Base-by-base conservation (phyloP, 192 early-diverging fungal species). In the Dimargaris xerosporica region DNA sequence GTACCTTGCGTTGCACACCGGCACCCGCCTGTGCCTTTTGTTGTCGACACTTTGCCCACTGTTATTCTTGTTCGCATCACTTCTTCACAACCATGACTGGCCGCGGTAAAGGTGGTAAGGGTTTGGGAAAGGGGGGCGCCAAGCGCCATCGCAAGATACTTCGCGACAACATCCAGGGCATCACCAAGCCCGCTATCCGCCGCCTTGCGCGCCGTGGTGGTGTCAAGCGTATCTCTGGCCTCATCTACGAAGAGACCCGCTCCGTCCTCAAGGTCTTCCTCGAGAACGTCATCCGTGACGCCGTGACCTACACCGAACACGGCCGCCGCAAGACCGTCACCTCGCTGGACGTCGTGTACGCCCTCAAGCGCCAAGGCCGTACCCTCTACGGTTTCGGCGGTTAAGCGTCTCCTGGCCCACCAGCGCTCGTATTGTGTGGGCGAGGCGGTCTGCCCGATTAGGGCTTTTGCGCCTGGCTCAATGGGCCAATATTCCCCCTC, bases 111-210 rank as follows among this genome's bases (percentile, higher is more conserved):
- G 94, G 94, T 75, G 94, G 94, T 82, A 96, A 96, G 80, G 93
- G 94, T 75, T 82, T 98, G 56, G 94, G 94, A 85, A 98, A 98
- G 85, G 94, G 94, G 53, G 94, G 94, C 51, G 94, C 94, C 78
- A 98, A 98, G 87, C 94, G 94, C 76, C 95, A 98, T 79, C 87
- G 95, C 77, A 98, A 98, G 86, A 98, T 98, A 86, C 86, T 98
- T 70, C 90, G 95, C 71, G 95, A 98, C 72, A 98, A 98, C 87
- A 72, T 81, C 67, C 74, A 82, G 78, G 89, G 93, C 66, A 96
- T 96, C 75, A 96, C 93, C 73, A 96, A 96, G 84, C 93, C 93
- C 54, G 93, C 93, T 62, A 96, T 96, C 73, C 91, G 91, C 76
- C 94, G 94, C 90, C 92, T 97, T 64, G 94, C 94, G 28, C 91